These are phyloP conservation scores for Solanum chaucha DNA, from an alignment of 257 asterid species.

Conservation along the genomic window DNA sequence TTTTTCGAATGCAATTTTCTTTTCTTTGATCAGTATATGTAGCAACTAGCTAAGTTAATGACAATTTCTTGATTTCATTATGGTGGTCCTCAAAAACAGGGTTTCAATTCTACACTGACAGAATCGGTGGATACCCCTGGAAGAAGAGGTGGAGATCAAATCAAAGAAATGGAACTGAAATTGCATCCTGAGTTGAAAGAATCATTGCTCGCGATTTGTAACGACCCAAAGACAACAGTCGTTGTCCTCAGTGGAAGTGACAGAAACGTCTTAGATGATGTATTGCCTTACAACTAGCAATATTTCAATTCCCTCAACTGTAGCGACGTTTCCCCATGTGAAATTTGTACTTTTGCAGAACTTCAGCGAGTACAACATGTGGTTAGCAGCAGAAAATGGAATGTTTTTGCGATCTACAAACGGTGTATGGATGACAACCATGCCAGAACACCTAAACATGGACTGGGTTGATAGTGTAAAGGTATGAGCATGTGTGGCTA, in stretches of 20 bases:
- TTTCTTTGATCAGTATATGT: not conserved
- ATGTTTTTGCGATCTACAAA: slow-evolving; percentile 85
- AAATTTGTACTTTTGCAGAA: slow-evolving; percentile 47
- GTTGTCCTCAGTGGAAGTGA: slow-evolving; percentile 95
- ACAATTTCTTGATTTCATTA: slow-evolving; percentile 6
- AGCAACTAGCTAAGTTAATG: slow-evolving; percentile 1
- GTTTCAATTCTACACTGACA: slow-evolving; percentile 81
- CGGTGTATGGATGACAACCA: slow-evolving; percentile 95
- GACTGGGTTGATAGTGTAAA: slow-evolving; percentile 93
- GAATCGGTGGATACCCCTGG: slow-evolving; percentile 72
- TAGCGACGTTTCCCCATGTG: not conserved
- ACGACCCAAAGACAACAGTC: slow-evolving; percentile 75
- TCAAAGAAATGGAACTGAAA: slow-evolving; percentile 92
- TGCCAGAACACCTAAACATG: slow-evolving; percentile 96
- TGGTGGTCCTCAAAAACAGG: slow-evolving; percentile 32
- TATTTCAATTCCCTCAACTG: not conserved
- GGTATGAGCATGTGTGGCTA: slow-evolving; percentile 28
- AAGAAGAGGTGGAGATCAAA: slow-evolving; percentile 83
- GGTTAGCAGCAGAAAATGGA: slow-evolving; percentile 99
- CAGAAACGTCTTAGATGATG: slow-evolving; percentile 65
- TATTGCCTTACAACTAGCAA: slow-evolving; percentile 14
- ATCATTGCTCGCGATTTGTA: slow-evolving; percentile 55
- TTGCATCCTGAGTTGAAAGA: slow-evolving; percentile 73
- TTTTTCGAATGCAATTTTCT: not conserved
- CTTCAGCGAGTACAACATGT: slow-evolving; percentile 77